phyloP scores from a whole-genome alignment of 257 asterid species.

The Gentiana straminea region DNA sequence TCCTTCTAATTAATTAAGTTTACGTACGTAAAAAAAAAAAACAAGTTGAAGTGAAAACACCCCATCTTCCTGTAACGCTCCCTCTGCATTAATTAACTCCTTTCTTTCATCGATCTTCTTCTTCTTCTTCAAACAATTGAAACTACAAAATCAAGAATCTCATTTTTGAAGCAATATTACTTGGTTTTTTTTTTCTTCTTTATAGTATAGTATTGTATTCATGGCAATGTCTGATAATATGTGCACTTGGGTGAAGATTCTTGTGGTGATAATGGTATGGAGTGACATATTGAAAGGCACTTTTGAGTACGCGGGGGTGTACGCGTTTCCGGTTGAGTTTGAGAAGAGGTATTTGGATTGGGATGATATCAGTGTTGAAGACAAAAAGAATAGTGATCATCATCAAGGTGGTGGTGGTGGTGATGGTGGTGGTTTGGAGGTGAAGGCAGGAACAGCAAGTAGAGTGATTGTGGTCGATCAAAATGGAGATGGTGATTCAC shows the following conservation, averaged over 20 bases:
- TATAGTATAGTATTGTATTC: no score
- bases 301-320: background rate
- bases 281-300: background rate
- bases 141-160: no score
- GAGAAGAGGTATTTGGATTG: conserved; percentile 36
- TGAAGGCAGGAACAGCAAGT: background rate
- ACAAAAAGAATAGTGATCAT: background rate
- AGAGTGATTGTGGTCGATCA: conserved; percentile 42
- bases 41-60: background rate
- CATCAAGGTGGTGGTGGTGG: no score
- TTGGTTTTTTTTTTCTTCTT: no score
- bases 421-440: conserved; percentile 7
- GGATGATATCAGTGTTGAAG: conserved; percentile 43
- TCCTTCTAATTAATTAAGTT: background rate
- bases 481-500: conserved; percentile 50
- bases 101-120: background rate
- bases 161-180: no score
- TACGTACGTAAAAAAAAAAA: background rate
- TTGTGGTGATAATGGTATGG: background rate
- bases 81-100: conserved; percentile 4
- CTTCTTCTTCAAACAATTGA: no score
- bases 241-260: background rate
- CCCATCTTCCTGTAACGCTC: conserved; percentile 18
- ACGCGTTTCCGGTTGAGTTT: background rate
- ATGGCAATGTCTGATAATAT: no score